Evolutionary conservation across 164 flowering plant species (phyloP).

Genomic region (Tetracentron sinense): DNA sequence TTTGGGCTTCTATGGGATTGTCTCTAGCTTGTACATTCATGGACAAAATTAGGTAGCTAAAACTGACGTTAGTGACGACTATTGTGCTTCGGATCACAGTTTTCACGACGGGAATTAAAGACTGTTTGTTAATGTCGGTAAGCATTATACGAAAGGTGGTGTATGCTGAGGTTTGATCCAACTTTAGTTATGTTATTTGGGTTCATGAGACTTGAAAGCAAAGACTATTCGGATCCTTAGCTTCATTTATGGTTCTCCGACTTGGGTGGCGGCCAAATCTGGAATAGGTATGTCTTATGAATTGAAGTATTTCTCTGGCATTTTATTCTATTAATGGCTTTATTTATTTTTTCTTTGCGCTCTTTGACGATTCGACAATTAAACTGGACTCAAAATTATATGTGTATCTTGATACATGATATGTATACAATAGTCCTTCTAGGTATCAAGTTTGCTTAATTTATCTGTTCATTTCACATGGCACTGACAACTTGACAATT

Average conservation of each 20-base stretch:
- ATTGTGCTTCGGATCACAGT: slow-evolving; percentile 26
- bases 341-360: too few relatives aligned
- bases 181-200: slow-evolving; percentile 10
- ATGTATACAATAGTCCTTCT: not conserved
- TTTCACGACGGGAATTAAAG: slow-evolving; percentile 21
- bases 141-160: slow-evolving; percentile 13
- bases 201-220: slow-evolving; percentile 1
- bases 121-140: slow-evolving; percentile 12
- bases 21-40: slow-evolving; percentile 1
- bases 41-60: slow-evolving; percentile 23
- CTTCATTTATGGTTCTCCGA: not conserved
- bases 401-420: too few relatives aligned
- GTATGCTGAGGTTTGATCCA: slow-evolving; percentile 20
- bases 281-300: not conserved
- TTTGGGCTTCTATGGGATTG: slow-evolving; percentile 4
- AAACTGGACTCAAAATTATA: too few relatives aligned
- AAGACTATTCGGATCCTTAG: not conserved
- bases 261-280: not conserved
- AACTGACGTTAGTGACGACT: slow-evolving; percentile 41
- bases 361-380: too few relatives aligned
- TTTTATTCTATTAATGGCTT: too few relatives aligned
- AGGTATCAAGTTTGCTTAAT: not conserved
- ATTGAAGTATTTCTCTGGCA: slow-evolving; percentile 1
- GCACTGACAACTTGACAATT: not conserved
- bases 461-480: not conserved